Conservation (phyloP, 495 filamentous ascomycete genomes). For the Neurospora sp. region DNA sequence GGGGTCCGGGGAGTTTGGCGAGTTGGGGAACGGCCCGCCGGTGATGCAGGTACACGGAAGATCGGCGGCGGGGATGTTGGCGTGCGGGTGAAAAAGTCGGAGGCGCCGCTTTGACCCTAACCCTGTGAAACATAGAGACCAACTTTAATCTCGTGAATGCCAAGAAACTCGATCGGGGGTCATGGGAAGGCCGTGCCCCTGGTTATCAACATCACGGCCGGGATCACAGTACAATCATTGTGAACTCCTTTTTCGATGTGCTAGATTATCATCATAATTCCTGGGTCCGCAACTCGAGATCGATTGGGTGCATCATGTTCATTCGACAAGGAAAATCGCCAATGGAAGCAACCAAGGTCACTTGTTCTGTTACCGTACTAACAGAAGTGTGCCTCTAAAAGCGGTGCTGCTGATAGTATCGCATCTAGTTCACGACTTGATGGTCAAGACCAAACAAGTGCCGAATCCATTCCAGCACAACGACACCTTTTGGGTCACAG, state of each 20-base stretch:
- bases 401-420: not conserved
- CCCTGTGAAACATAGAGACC: not conserved
- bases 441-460: not conserved
- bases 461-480: not conserved
- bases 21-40: not conserved
- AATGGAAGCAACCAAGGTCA: not conserved
- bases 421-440: not conserved
- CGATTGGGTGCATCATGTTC: not conserved
- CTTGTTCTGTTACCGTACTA: not conserved
- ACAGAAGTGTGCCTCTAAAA: not conserved
- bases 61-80: not conserved
- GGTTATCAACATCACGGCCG: not conserved
- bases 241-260: not conserved
- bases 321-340: not conserved
- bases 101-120: not conserved
- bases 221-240: not conserved
- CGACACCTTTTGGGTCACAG: not conserved
- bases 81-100: not conserved
- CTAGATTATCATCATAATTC: not conserved
- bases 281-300: not conserved
- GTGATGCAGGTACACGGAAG: not conserved
- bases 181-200: not conserved
- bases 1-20: not conserved
- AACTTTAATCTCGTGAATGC: not conserved
- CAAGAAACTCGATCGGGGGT: not conserved